Evolutionary conservation across 352 stramenopile genomes (phyloP), one percentile per base, ranked within the genome.

Genomic region (Phytophthora pseudosyringae): DNA sequence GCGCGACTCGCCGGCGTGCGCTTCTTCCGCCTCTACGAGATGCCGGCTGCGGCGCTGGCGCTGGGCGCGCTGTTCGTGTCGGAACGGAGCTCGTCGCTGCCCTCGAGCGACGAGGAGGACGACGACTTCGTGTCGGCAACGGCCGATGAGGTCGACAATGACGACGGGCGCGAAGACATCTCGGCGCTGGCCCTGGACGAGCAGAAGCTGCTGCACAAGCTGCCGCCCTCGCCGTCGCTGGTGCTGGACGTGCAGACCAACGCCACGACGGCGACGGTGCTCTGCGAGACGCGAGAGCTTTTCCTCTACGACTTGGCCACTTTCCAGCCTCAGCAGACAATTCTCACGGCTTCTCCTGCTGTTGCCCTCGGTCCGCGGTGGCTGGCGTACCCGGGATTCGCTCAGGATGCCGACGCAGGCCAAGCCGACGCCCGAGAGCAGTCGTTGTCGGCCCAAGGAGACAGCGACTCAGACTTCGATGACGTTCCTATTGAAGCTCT

Each of bases 161-260:
- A 76, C 25, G 60, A 73, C 25, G 73, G 60, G 28, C 75, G 47
- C 25, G 84, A 93, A 49, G 72, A 88, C 25, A 64, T 93, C 21
- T 63, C 76, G 1, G 64, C 86, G 5, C 73, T 90, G 43, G 83
- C 73, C 5, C 69, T 91, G 28, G 55, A 76, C 15, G 70, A 89
- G 21, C 71, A 93, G 51, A 64, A 71, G 25, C 18, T 74, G 44
- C 54, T 93, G 45, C 63, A 88, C 47, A 77, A 81, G 43, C 65
- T 93, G 18, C 76, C 80, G 2, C 76, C 82, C 18, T 81, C 84
- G 21, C 80, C 78, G 21, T 91, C 84, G 7, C 70, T 85, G 3
- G 81, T 93, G 32, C 60, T 91, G 59, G 84, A 93, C 59, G 51
- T 91, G 9, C 82, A 91, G 51, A 84, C 88, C 41, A 88, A 91